Evolutionary conservation across 208 protist genomes (phyloP).

Genomic region (Blastocrithidia nonstop): DNA sequence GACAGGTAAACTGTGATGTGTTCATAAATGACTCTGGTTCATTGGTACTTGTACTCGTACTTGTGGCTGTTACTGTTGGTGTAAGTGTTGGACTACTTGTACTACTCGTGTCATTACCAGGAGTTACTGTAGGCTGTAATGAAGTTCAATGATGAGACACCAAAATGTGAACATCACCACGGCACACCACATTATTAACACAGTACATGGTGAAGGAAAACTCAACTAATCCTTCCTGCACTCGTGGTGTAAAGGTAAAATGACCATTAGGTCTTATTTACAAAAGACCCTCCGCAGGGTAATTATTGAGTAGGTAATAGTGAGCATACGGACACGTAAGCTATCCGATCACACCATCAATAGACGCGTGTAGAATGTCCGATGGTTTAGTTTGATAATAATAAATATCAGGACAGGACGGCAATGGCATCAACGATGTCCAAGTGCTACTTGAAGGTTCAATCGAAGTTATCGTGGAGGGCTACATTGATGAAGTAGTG

Average conservation of each 20-base stretch:
- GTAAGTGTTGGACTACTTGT: no score
- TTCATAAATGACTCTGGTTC: constrained; percentile 14
- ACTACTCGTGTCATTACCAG: no score
- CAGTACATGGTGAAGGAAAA: constrained; percentile 69
- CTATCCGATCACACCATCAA: constrained; percentile 34
- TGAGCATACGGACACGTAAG: constrained; percentile 44
- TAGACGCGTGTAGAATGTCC: constrained; percentile 31
- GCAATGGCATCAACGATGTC: constrained; percentile 8
- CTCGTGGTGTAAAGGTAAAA: constrained; percentile 51
- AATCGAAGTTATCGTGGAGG: no score
- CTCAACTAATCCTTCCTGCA: constrained; percentile 14
- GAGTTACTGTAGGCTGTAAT: background rate
- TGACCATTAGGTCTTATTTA: constrained; percentile 39
- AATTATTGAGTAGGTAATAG: constrained; percentile 44
- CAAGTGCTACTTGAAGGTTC: no score
- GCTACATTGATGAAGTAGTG: no score
- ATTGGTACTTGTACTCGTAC: no score
- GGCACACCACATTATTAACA: constrained; percentile 32
- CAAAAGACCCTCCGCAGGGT: constrained; percentile 21
- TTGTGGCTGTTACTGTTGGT: no score
- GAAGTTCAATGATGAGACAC: constrained; percentile 32
- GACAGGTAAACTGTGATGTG: constrained; percentile 51
- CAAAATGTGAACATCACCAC: constrained; percentile 49
- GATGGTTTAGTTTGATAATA: constrained; percentile 43
- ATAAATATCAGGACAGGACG: constrained; percentile 54